A percentile compares a stretch with the other conserved stretches of the same genome.
These are phyloP conservation scores for Synchytrium microbalum DNA, from an alignment of 371 early-diverging fungal species.

Conservation along the genomic window DNA sequence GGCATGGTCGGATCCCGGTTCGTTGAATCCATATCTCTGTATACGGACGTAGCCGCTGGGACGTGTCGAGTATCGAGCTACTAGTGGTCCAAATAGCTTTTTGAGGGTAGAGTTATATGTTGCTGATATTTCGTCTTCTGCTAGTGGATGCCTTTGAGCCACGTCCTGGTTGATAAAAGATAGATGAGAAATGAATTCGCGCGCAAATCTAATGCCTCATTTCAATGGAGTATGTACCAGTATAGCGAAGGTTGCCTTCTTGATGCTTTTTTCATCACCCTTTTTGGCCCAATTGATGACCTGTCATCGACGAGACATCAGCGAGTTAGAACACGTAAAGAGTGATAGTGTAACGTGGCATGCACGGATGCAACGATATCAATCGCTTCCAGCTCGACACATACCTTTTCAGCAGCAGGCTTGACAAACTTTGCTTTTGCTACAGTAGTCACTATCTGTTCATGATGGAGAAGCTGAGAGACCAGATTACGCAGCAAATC, in stretches of 20 bases:
- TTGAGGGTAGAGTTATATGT: slow-evolving; percentile 43
- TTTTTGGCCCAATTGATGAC: neutral
- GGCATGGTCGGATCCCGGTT: slow-evolving; percentile 68
- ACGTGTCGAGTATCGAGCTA: slow-evolving; percentile 70
- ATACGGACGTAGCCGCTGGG: slow-evolving; percentile 90
- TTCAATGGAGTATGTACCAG: neutral
- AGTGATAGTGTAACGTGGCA: neutral
- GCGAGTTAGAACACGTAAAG: neutral
- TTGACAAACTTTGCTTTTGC: slow-evolving; percentile 90
- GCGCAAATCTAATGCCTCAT: no score
- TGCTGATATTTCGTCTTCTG: slow-evolving; percentile 2
- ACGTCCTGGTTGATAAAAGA: neutral
- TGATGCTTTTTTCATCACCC: neutral
- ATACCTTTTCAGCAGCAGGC: slow-evolving; percentile 73
- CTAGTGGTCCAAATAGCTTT: slow-evolving; percentile 75
- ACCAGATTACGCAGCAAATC: slow-evolving; percentile 79
- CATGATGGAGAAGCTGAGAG: slow-evolving; percentile 80
- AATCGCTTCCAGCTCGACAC: neutral
- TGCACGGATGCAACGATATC: no score
- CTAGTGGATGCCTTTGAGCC: neutral
- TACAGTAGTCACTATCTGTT: slow-evolving; percentile 86
- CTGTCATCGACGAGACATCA: neutral
- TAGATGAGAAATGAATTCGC: slow-evolving; percentile 2
- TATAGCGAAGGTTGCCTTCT: neutral
- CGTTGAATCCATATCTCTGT: slow-evolving; percentile 65